Evolutionary conservation across 805 yeast genomes (phyloP).

Genomic region (Suhomyces canberraensis): DNA sequence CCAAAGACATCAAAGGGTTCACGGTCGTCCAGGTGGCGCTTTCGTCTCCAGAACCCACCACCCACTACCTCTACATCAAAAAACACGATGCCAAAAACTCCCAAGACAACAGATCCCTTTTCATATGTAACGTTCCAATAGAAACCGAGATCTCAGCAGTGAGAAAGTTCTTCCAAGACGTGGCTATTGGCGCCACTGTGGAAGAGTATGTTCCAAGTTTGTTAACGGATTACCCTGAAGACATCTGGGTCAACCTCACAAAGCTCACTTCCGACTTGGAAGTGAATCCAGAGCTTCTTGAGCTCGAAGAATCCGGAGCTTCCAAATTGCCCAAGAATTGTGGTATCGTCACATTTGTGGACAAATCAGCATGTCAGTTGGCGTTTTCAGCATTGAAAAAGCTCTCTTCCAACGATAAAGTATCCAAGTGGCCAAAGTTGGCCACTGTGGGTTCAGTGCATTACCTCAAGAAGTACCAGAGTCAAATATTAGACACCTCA

Average conservation of each 20-base stretch:
- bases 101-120: conserved; percentile 48
- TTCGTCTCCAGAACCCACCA: conserved; percentile 24
- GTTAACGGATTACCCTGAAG: conserved; percentile 42
- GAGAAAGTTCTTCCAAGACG: conserved; percentile 53
- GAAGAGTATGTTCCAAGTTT: conserved; percentile 41
- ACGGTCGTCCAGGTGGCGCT: conserved; percentile 47
- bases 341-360: conserved; percentile 72
- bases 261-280: conserved; percentile 57
- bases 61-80: conserved; percentile 62
- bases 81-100: conserved; percentile 50
- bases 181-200: conserved; percentile 64
- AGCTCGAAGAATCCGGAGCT: conserved; percentile 23
- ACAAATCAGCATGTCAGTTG: conserved; percentile 60
- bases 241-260: conserved; percentile 47
- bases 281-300: conserved; percentile 20
- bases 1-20: conserved; percentile 54
- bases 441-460: conserved; percentile 36
- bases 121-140: conserved; percentile 73
- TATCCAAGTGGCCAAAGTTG: conserved; percentile 37
- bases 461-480: conserved; percentile 37
- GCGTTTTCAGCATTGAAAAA: conserved; percentile 64
- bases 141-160: conserved; percentile 51
- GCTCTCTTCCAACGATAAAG: conserved; percentile 24
- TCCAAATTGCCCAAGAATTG: conserved; percentile 67
- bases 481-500: conserved; percentile 45